These are phyloP conservation scores for Talaromyces sp. DNA, from an alignment of 2,329 filamentous ascomycete species.

Conservation along the genomic window DNA sequence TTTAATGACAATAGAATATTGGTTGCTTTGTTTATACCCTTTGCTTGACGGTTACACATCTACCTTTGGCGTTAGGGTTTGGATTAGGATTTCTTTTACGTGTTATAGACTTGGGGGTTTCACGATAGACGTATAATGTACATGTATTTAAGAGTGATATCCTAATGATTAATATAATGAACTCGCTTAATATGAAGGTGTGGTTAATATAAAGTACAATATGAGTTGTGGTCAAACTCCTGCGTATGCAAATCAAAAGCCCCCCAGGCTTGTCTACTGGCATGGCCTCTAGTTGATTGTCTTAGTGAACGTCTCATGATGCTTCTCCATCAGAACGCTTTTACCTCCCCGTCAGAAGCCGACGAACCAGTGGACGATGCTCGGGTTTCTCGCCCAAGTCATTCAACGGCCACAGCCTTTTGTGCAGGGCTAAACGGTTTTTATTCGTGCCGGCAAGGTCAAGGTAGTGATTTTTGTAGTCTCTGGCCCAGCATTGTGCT, in stretches of 20 bases:
- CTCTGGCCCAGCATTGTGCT: background rate
- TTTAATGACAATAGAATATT: background rate
- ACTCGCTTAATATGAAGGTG: background rate
- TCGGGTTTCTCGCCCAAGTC: background rate
- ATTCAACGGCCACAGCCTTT: slow-evolving; percentile 6
- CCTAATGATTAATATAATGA: background rate
- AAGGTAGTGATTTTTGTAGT: slow-evolving; percentile 4
- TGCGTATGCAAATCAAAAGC: background rate
- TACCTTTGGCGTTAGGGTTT: background rate
- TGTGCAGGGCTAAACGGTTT: background rate
- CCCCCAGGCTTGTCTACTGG: background rate
- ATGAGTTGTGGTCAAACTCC: background rate
- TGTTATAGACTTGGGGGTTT: background rate
- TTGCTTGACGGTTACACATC: background rate
- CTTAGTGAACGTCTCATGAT: background rate
- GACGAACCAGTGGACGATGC: background rate
- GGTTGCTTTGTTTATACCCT: background rate
- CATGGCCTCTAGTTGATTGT: background rate
- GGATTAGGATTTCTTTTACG: background rate
- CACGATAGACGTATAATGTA: background rate
- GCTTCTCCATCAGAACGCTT: background rate
- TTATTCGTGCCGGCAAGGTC: background rate
- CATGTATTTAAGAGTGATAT: background rate
- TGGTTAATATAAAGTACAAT: background rate
- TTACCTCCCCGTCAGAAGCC: background rate